phyloP scores from a whole-genome alignment of 2,329 filamentous ascomycete species.

The Clonostachys rhizophaga region DNA sequence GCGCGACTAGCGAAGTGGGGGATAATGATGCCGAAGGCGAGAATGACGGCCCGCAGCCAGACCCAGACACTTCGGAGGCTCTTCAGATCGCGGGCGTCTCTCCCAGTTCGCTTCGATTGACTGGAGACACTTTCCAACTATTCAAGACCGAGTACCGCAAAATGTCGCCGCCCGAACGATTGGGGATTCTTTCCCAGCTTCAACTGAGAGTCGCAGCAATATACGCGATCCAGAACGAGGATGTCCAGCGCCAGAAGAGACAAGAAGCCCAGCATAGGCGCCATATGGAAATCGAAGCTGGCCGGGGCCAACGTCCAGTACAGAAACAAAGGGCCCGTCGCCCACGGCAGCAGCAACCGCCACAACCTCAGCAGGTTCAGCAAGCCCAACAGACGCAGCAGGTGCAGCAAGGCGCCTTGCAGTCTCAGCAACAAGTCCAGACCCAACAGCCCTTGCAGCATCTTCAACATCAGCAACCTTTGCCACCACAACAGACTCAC shows the following conservation, averaged over 20 bases:
- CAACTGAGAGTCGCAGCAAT: constrained; percentile 37
- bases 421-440: too few relatives aligned
- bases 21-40: constrained; percentile 14
- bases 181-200: constrained; percentile 29
- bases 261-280: constrained; percentile 30
- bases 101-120: constrained; percentile 27
- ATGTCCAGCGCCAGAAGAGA: constrained; percentile 30
- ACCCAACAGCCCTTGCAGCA: constrained; percentile 8
- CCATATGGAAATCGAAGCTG: constrained; percentile 29
- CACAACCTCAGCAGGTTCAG: constrained; percentile 7
- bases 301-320: constrained; percentile 13
- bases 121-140: constrained; percentile 36
- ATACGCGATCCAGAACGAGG: constrained; percentile 38
- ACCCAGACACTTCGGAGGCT: constrained; percentile 27
- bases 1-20: constrained; percentile 22
- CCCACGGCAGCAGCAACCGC: constrained; percentile 11
- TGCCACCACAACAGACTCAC: constrained; percentile 14
- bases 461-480: constrained; percentile 13
- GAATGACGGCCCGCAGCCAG: constrained; percentile 17
- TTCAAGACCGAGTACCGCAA: constrained; percentile 38
- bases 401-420: constrained; percentile 5
- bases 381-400: constrained; percentile 8
- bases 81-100: constrained; percentile 33
- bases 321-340: constrained; percentile 13
- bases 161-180: constrained; percentile 30